Conservation (phyloP, 1,284 basidiomycete genomes). For the Ceratobasidium sp. region DNA sequence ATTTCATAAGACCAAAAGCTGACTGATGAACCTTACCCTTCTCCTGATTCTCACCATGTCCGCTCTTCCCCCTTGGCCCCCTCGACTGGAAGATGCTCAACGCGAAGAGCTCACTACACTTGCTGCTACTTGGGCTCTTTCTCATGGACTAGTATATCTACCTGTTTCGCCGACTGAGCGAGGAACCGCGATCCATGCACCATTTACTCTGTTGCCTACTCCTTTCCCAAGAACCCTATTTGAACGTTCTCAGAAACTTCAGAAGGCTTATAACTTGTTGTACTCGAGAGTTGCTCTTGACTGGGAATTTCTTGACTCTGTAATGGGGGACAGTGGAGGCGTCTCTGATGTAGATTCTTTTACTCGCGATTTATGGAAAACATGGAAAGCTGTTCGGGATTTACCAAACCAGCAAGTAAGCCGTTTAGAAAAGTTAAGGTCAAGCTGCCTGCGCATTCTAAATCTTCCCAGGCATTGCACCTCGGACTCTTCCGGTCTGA, state of each 20-base stretch:
- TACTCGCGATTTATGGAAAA: conserved; percentile 84
- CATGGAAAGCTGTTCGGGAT: conserved; percentile 81
- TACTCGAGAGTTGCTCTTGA: conserved; percentile 89
- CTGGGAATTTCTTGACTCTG: conserved; percentile 77
- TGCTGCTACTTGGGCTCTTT: conserved; percentile 62
- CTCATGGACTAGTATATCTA: conserved; percentile 62
- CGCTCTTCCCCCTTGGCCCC: conserved; percentile 58
- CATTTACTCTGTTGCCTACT: conserved; percentile 86
- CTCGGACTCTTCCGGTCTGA: conserved; percentile 96
- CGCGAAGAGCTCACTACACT: conserved; percentile 53
- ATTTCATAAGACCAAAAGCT: background rate
- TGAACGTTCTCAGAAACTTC: conserved; percentile 71
- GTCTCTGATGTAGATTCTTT: conserved; percentile 90
- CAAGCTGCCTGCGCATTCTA: background rate
- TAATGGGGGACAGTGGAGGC: conserved; percentile 80
- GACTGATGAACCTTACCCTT: background rate
- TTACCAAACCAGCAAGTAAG: conserved; percentile 41
- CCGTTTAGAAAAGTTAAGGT: background rate
- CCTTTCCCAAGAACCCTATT: conserved; percentile 86
- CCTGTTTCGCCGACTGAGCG: conserved; percentile 48
- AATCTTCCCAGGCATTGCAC: conserved; percentile 70
- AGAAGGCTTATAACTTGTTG: conserved; percentile 83
- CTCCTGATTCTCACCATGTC: conserved; percentile 16
- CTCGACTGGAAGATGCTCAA: conserved; percentile 53
- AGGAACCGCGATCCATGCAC: conserved; percentile 82